Evolutionary conservation across 495 filamentous ascomycete genomes (phyloP).

Genomic region (Neurospora cerealis): DNA sequence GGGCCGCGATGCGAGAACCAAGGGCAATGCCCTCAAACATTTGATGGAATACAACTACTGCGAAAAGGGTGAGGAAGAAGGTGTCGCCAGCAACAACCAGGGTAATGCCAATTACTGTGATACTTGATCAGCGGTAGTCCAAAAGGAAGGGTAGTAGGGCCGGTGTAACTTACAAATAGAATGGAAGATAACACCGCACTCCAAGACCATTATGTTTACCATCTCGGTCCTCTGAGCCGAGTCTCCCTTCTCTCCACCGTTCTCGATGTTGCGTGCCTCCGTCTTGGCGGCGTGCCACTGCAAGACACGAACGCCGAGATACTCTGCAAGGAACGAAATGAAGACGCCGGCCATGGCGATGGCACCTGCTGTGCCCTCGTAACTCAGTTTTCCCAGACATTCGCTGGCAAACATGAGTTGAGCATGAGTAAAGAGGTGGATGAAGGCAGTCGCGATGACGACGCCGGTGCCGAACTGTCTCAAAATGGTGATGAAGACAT

Average conservation of each 20-base stretch:
- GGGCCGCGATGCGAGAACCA: slow-evolving; percentile 58
- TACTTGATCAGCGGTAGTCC: not conserved
- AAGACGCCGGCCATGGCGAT: slow-evolving; percentile 58
- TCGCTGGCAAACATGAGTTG: slow-evolving; percentile 51
- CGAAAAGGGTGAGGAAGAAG: slow-evolving; percentile 45
- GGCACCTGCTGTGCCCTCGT: slow-evolving; percentile 51
- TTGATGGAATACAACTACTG: slow-evolving; percentile 56
- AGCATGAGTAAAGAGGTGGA: slow-evolving; percentile 61
- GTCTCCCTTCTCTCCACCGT: not conserved
- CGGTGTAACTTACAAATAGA: slow-evolving; percentile 40
- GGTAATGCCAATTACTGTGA: slow-evolving; percentile 46
- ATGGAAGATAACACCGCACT: slow-evolving; percentile 65
- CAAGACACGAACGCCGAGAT: slow-evolving; percentile 42
- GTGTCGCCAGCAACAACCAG: slow-evolving; percentile 47
- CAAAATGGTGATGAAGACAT: slow-evolving; percentile 38
- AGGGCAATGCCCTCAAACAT: slow-evolving; percentile 74
- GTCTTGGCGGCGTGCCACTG: slow-evolving; percentile 21
- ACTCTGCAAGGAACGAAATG: slow-evolving; percentile 52
- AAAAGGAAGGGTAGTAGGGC: not conserved
- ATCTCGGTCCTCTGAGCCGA: slow-evolving; percentile 22
- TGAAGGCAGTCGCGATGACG: slow-evolving; percentile 60
- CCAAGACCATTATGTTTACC: slow-evolving; percentile 52
- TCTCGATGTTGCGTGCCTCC: not conserved
- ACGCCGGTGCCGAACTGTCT: slow-evolving; percentile 70
- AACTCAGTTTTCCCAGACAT: slow-evolving; percentile 50